Percentiles rank a stretch among this genome's conserved stretches.
These are phyloP conservation scores for Artomyces pyxidatus DNA, from an alignment of 768 basidiomycete genomes.

Conservation along the genomic window DNA sequence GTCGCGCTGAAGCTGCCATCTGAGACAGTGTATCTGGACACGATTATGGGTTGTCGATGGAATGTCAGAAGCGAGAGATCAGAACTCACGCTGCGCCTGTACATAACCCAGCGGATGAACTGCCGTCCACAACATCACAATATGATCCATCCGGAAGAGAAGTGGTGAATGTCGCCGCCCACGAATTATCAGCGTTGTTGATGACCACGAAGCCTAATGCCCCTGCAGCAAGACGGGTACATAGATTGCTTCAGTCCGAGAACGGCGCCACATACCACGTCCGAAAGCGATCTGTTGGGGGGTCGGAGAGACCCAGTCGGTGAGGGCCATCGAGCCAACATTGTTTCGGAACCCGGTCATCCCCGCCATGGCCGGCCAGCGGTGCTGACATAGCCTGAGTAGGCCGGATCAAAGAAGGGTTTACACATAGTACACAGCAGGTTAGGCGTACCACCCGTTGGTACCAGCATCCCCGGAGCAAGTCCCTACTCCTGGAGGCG, in stretches of 20 bases:
- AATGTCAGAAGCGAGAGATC: too few species aligned
- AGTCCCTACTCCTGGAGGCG: too few species aligned
- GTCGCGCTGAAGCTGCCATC: constrained; percentile 18
- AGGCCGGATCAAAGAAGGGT: not conserved
- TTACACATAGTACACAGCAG: not conserved
- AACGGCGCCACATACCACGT: constrained; percentile 40
- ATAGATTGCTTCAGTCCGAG: too few species aligned
- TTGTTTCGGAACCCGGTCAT: constrained; percentile 57
- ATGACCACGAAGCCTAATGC: constrained; percentile 55
- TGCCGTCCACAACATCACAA: constrained; percentile 59
- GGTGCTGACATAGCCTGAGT: constrained; percentile 51
- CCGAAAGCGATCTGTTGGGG: constrained; percentile 60
- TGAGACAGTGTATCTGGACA: not conserved
- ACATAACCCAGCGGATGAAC: constrained; percentile 33
- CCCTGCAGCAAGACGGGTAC: constrained; percentile 35
- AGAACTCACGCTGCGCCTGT: constrained; percentile 36
- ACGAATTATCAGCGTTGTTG: constrained; percentile 51
- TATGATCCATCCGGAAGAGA: constrained; percentile 50
- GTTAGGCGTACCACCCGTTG: constrained; percentile 33
- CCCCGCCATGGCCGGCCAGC: constrained; percentile 46
- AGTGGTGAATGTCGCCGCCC: constrained; percentile 51
- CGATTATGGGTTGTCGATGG: too few species aligned
- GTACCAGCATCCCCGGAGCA: constrained; percentile 42
- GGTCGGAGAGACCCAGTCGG: constrained; percentile 50
- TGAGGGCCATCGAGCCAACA: constrained; percentile 42